Percentiles rank a stretch among this genome's conserved stretches.
These are phyloP conservation scores for Zymoseptoria passerinii DNA, from an alignment of 2,329 filamentous ascomycete genomes.

Conservation along the genomic window DNA sequence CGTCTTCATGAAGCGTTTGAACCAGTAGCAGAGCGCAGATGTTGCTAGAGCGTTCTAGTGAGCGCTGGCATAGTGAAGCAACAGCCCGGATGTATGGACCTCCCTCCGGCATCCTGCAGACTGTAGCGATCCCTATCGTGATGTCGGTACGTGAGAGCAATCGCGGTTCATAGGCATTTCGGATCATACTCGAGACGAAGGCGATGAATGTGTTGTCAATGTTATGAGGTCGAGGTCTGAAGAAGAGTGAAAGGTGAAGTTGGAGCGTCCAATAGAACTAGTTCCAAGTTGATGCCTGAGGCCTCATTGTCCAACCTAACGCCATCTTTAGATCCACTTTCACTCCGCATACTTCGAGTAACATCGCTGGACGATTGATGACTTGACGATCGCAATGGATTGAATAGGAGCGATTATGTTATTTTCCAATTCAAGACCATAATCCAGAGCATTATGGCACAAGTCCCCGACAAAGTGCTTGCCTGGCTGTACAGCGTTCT, in stretches of 20 bases:
- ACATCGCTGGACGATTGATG: not conserved
- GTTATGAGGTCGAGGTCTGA: not conserved
- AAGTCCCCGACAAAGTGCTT: constrained; percentile 79
- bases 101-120: not conserved
- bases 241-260: not conserved
- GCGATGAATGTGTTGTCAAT: not conserved
- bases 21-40: not conserved
- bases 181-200: not conserved
- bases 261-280: not conserved
- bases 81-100: not conserved
- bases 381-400: not conserved
- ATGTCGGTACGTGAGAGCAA: not conserved
- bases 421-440: not conserved
- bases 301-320: no score
- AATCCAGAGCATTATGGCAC: constrained; percentile 37
- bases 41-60: not conserved
- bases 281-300: not conserved
- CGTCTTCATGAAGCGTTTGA: not conserved
- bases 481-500: constrained; percentile 94
- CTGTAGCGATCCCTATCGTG: not conserved
- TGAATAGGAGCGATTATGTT: not conserved
- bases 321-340: no score
- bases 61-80: not conserved
- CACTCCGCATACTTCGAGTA: not conserved
- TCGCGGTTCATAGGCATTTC: not conserved